These are phyloP conservation scores for Rhizopus delemar DNA, from an alignment of 371 early-diverging fungal species.

Conservation along the genomic window DNA sequence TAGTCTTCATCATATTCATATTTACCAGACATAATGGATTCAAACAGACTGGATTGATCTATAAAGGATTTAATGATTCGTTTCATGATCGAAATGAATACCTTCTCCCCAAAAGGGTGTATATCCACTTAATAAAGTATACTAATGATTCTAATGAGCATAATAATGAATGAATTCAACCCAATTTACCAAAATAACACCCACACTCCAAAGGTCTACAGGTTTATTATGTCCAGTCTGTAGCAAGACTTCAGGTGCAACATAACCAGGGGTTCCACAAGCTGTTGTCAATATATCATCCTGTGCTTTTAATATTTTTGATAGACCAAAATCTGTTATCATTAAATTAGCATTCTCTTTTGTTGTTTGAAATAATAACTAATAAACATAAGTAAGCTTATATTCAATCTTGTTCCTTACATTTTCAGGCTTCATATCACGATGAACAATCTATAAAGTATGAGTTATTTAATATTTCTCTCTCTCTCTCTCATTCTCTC, in stretches of 20 bases:
- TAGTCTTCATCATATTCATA: slow-evolving; percentile 77
- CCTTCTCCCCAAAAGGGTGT: slow-evolving; percentile 89
- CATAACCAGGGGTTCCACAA: slow-evolving; percentile 88
- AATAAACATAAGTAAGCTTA: background rate
- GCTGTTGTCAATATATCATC: slow-evolving; percentile 73
- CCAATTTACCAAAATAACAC: slow-evolving; percentile 72
- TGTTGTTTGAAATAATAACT: slow-evolving; percentile 61
- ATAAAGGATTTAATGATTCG: background rate
- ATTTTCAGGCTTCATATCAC: slow-evolving; percentile 88
- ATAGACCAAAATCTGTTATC: slow-evolving; percentile 83
- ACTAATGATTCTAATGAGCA: slow-evolving; percentile 29
- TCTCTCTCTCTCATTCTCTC: slow-evolving; percentile 1
- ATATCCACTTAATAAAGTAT: slow-evolving; percentile 82
- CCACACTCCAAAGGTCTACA: slow-evolving; percentile 90
- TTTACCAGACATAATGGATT: slow-evolving; percentile 66
- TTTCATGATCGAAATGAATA: slow-evolving; percentile 17
- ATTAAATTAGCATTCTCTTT: slow-evolving; percentile 58
- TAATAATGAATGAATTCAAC: background rate
- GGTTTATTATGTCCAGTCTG: slow-evolving; percentile 69
- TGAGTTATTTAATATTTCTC: background rate
- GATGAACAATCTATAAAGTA: slow-evolving; percentile 69
- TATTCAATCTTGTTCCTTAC: slow-evolving; percentile 17
- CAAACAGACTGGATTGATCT: slow-evolving; percentile 63
- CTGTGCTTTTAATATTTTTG: slow-evolving; percentile 69
- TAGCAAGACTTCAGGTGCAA: slow-evolving; percentile 82